These are phyloP conservation scores for Dovyalis caffra DNA, from an alignment of 345 rosid genomes.

Conservation along the genomic window DNA sequence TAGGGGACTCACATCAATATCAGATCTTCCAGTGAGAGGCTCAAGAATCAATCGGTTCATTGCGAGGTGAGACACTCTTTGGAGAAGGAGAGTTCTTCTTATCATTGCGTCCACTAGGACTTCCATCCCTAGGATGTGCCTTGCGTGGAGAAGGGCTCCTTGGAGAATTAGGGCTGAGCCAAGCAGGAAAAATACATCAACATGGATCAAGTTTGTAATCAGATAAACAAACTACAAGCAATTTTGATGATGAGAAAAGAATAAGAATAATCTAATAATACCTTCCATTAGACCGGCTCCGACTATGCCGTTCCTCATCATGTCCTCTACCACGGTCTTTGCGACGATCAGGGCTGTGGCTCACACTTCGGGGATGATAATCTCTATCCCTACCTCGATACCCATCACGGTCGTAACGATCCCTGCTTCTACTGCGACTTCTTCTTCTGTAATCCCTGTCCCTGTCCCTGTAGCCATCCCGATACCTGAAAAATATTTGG, in stretches of 20 bases:
- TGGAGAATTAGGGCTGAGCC: slow-evolving; percentile 40
- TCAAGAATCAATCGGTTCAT: slow-evolving; percentile 38
- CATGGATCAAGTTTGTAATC: background rate
- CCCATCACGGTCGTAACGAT: slow-evolving; percentile 48
- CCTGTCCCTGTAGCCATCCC: slow-evolving; percentile 42
- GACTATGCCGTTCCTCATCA: slow-evolving; percentile 47
- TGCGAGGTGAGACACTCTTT: slow-evolving; percentile 41
- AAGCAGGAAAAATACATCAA: slow-evolving; percentile 50
- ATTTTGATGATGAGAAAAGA: background rate
- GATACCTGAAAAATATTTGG: slow-evolving; percentile 17
- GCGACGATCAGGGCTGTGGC: slow-evolving; percentile 49
- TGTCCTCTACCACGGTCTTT: slow-evolving; percentile 51
- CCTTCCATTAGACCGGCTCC: slow-evolving; percentile 19
- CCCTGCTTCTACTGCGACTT: slow-evolving; percentile 56
- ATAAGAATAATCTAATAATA: slow-evolving; percentile 7
- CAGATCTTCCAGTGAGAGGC: slow-evolving; percentile 42
- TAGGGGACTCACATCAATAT: slow-evolving; percentile 39
- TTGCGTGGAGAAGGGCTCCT: slow-evolving; percentile 33
- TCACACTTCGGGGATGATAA: slow-evolving; percentile 51
- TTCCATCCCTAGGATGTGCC: slow-evolving; percentile 30
- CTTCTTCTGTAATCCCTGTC: slow-evolving; percentile 44
- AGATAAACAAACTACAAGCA: background rate
- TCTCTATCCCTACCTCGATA: slow-evolving; percentile 52
- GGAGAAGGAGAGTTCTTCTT: slow-evolving; percentile 45
- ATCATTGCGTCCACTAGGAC: slow-evolving; percentile 43